These are phyloP conservation scores for Cladosporium sp. DNA, from an alignment of 2,329 filamentous ascomycete species.

Conservation along the genomic window DNA sequence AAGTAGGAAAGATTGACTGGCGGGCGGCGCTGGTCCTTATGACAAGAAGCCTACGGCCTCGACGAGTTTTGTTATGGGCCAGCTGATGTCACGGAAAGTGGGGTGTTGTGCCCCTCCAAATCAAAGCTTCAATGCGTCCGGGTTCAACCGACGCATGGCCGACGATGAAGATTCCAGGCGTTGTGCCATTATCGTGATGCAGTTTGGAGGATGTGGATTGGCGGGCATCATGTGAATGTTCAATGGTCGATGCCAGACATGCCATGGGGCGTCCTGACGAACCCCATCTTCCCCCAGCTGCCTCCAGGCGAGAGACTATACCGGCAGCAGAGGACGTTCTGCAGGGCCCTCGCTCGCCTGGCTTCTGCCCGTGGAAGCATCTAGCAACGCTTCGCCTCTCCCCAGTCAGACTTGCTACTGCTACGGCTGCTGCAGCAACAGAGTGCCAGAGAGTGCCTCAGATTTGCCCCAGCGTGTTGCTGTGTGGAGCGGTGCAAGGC, in stretches of 20 bases:
- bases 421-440: no score
- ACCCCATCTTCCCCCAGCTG: background rate
- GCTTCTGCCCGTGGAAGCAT: conserved; percentile 1
- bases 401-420: no score
- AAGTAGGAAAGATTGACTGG: background rate
- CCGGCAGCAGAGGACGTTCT: no score
- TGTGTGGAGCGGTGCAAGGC: background rate
- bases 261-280: background rate
- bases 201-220: background rate
- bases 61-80: conserved; percentile 13
- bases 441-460: no score
- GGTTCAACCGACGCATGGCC: background rate
- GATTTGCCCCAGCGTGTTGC: no score
- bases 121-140: background rate
- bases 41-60: background rate
- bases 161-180: background rate
- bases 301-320: no score
- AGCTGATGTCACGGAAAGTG: conserved; percentile 4
- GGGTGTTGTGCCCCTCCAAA: background rate
- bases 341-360: no score
- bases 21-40: background rate
- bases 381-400: no score
- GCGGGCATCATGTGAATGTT: background rate
- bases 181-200: conserved; percentile 1
- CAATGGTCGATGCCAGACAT: background rate